Conservation (phyloP, 1,139 yeast species). For the Saccharomyces pastorianus region DNA sequence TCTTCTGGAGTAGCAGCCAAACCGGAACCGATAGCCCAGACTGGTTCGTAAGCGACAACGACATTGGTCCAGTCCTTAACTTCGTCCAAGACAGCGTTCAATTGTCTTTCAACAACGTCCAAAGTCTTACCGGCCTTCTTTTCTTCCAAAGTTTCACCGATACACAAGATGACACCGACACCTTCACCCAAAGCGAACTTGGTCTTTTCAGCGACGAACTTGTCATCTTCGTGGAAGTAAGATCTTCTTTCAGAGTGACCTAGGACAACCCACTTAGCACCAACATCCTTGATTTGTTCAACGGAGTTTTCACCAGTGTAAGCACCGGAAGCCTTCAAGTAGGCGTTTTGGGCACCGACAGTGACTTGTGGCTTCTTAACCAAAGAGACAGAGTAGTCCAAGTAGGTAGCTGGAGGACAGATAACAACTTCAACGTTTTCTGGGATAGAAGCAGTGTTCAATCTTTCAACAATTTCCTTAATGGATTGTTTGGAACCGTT, state of each 20-base stretch:
- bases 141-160: slow-evolving; percentile 95
- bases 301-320: slow-evolving; percentile 96
- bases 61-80: slow-evolving; percentile 86
- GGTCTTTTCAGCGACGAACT: slow-evolving; percentile 88
- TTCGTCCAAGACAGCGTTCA: slow-evolving; percentile 76
- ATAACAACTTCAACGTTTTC: slow-evolving; percentile 75
- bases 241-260: slow-evolving; percentile 99
- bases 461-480: slow-evolving; percentile 70
- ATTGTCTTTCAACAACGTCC: slow-evolving; percentile 81
- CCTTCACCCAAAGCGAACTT: slow-evolving; percentile 88
- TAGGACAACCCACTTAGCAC: slow-evolving; percentile 88
- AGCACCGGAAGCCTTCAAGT: slow-evolving; percentile 85
- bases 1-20: slow-evolving; percentile 97
- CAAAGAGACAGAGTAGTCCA: slow-evolving; percentile 61
- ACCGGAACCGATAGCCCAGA: slow-evolving; percentile 99
- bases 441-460: slow-evolving; percentile 72
- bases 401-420: slow-evolving; percentile 93
- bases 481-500: slow-evolving; percentile 90
- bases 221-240: slow-evolving; percentile 82
- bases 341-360: slow-evolving; percentile 88
- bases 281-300: slow-evolving; percentile 80
- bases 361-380: slow-evolving; percentile 65
- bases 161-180: slow-evolving; percentile 84
- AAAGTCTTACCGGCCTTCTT: slow-evolving; percentile 83
- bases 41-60: slow-evolving; percentile 98